phyloP scores from a whole-genome alignment of 1,284 basidiomycete species.

The Cutaneotrichosporon mucoides region DNA sequence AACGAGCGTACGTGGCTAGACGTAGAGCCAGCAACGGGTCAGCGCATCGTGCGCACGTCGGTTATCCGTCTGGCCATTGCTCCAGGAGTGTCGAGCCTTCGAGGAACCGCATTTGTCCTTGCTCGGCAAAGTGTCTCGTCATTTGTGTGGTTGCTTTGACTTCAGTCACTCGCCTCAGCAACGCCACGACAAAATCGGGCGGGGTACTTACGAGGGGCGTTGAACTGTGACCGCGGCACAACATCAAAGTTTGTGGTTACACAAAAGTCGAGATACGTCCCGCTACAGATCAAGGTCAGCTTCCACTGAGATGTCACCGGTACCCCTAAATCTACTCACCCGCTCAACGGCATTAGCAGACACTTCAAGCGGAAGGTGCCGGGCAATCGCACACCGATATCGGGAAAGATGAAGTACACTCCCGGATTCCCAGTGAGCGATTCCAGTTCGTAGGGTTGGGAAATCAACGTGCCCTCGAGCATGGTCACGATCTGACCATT shows the following conservation, averaged over 20 bases:
- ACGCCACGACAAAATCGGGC: background rate
- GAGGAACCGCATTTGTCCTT: background rate
- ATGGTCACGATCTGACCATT: conserved; percentile 44
- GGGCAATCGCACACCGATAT: conserved; percentile 72
- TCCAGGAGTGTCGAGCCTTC: background rate
- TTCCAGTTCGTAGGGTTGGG: conserved; percentile 69
- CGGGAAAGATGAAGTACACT: conserved; percentile 82
- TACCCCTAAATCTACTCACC: background rate
- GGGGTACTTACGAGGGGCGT: background rate
- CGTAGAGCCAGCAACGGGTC: no score
- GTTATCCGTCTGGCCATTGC: background rate
- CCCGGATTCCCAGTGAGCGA: conserved; percentile 71
- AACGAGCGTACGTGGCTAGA: no score
- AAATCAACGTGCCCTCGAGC: conserved; percentile 73
- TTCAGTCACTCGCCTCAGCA: background rate
- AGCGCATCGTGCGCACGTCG: no score
- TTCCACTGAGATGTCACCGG: background rate
- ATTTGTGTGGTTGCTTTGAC: background rate
- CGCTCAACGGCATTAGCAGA: background rate
- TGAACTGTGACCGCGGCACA: background rate
- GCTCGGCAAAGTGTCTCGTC: conserved; percentile 1
- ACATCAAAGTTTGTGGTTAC: background rate
- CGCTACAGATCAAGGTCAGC: background rate
- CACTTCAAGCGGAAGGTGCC: conserved; percentile 68
- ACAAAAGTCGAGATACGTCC: background rate